Evolutionary conservation across 345 rosid genomes (phyloP).

Genomic region (Mangifera indica): DNA sequence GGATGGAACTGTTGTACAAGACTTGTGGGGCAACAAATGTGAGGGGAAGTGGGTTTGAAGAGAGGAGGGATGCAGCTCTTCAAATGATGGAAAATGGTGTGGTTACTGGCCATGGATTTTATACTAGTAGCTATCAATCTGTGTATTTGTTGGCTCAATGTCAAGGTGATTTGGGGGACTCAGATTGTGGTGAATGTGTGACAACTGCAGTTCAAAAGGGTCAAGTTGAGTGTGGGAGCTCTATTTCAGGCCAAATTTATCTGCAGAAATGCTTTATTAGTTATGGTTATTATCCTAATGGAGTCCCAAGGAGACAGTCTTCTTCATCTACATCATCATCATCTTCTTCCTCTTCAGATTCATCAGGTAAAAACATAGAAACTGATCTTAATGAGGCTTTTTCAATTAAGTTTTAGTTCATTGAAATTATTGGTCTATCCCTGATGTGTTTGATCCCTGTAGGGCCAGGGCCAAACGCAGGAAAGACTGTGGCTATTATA

Average conservation of each 20-base stretch:
- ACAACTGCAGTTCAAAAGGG: conserved; percentile 74
- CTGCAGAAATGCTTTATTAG: conserved; percentile 83
- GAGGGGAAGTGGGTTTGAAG: conserved; percentile 79
- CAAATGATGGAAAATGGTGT: conserved; percentile 68
- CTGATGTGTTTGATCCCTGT: conserved; percentile 20
- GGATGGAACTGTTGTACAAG: conserved; percentile 87
- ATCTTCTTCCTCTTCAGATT: conserved; percentile 44
- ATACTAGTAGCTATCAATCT: conserved; percentile 59
- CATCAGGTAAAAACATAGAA: conserved; percentile 37
- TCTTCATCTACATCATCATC: conserved; percentile 37
- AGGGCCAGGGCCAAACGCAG: conserved; percentile 66
- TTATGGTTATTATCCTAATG: conserved; percentile 77
- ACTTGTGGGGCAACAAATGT: conserved; percentile 64
- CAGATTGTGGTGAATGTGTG: conserved; percentile 84
- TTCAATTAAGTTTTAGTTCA: not conserved
- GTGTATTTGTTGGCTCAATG: conserved; percentile 84
- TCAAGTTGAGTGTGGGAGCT: conserved; percentile 90
- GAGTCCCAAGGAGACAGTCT: conserved; percentile 59
- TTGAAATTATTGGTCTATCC: conserved; percentile 5
- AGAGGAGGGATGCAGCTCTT: conserved; percentile 80
- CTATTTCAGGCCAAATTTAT: conserved; percentile 81
- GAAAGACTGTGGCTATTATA: conserved; percentile 96
- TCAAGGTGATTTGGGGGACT: conserved; percentile 91
- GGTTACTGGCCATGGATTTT: conserved; percentile 70
- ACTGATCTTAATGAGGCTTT: not conserved